Evolutionary conservation across 2,329 filamentous ascomycete genomes (phyloP), one percentile per base, ranked within the genome.

Genomic region (Talaromyces sp.): DNA sequence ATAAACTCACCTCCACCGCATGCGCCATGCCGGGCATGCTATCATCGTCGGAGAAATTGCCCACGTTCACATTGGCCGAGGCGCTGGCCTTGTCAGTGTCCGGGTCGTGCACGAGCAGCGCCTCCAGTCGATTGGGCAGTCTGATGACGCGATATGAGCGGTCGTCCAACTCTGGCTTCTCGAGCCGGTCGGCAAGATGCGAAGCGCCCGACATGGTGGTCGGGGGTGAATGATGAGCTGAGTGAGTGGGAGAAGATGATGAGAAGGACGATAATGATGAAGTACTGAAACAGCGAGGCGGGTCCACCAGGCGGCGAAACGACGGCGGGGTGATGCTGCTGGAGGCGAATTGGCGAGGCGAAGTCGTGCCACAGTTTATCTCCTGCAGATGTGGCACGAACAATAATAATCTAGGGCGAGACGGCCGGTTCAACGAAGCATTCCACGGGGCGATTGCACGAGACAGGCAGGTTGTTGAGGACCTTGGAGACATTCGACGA

Each of bases 31-130:
- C 92, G 15, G 92, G 93, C 85, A 98, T 92, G 69, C 92, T 90
- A 66, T 89, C 85, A 66, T 90, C 87, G 72, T 99, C 95, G 72
- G 91, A 96, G 79, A 97, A 97, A 76, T 91, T 96, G 64, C 95
- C 95, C 39, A 97, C 93, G 75, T 96, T 93, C 72, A 98, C 93
- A 73, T 98, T 95, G 72, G 98, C 87, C 57, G 93, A 90, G 10
- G 93, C 95, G 70, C 92, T 96, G 65, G 95, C 93, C 83, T 98
- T 98, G 81, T 99, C 95, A 8, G 95, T 96, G 65, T 96, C 89
- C 1, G 91, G 85, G 78, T 99, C 95, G 73, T 98, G 93, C 60
- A 98, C 95, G 56, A 99, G 80, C 19, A 99, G 82, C 8, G 88
- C 93, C 80, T 99, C 93, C 17, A 99, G 85, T 74, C 93, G 84